A percentile compares a stretch with the other conserved stretches of the same genome.
Evolutionary conservation across 371 early-diverging fungal genomes (phyloP).

Genomic region (Capniomyces stellatus): DNA sequence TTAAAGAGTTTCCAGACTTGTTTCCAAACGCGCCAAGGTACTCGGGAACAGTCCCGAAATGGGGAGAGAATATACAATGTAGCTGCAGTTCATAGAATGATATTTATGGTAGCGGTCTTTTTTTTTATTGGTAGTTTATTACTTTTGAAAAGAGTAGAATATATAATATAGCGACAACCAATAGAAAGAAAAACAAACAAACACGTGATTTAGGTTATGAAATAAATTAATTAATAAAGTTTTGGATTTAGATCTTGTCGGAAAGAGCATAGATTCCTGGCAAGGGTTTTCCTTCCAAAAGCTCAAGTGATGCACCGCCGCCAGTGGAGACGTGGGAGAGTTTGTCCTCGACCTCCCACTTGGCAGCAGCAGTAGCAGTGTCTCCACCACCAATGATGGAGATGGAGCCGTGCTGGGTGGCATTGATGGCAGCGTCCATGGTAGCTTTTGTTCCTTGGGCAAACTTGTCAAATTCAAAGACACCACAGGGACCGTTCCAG

Average conservation of each 20-base stretch:
- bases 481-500: slow-evolving; percentile 98
- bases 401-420: slow-evolving; percentile 48
- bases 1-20: slow-evolving; percentile 9
- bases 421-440: slow-evolving; percentile 69
- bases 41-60: slow-evolving; percentile 25
- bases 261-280: slow-evolving; percentile 87
- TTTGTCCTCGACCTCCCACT: slow-evolving; percentile 64
- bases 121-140: too few species aligned
- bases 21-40: slow-evolving; percentile 9
- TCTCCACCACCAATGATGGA: slow-evolving; percentile 92
- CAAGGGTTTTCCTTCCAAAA: slow-evolving; percentile 81
- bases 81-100: slow-evolving; percentile 41
- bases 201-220: too few species aligned
- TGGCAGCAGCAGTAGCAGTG: slow-evolving; percentile 92
- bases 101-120: too few species aligned
- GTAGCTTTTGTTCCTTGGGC: slow-evolving; percentile 72
- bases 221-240: too few species aligned
- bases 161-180: too few species aligned
- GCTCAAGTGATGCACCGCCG: slow-evolving; percentile 93
- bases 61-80: slow-evolving; percentile 38
- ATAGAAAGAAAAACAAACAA: too few species aligned
- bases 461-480: slow-evolving; percentile 93
- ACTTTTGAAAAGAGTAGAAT: too few species aligned
- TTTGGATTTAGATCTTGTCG: too few species aligned
- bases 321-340: slow-evolving; percentile 96